Evolutionary conservation across 371 early-diverging fungal species (phyloP).

Genomic region (Rhizopus arrhizus): DNA sequence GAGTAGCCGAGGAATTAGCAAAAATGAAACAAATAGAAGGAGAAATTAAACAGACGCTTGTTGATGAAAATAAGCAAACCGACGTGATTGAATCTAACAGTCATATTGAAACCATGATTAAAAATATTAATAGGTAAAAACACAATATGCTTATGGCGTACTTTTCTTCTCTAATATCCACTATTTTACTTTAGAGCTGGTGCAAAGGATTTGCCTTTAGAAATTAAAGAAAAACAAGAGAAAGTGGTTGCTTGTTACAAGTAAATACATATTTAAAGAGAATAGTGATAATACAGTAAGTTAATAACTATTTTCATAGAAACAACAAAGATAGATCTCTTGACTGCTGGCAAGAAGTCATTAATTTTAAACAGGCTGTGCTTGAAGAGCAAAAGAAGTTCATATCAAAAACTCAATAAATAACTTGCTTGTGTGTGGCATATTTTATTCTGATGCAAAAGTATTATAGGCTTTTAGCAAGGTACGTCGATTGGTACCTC

Average conservation of each 20-base stretch:
- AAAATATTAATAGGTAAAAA: slow-evolving; percentile 22
- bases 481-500: slow-evolving; percentile 58
- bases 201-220: slow-evolving; percentile 23
- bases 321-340: slow-evolving; percentile 26
- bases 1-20: slow-evolving; percentile 29
- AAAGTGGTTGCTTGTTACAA: slow-evolving; percentile 28
- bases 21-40: slow-evolving; percentile 20
- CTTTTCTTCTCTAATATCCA: neutral
- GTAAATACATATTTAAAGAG: slow-evolving; percentile 7
- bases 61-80: slow-evolving; percentile 5
- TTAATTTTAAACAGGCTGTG: slow-evolving; percentile 27
- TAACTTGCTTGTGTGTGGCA: neutral
- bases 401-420: slow-evolving; percentile 4
- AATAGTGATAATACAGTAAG: neutral
- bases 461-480: slow-evolving; percentile 65
- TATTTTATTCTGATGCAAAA: neutral
- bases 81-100: slow-evolving; percentile 3
- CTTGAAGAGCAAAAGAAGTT: slow-evolving; percentile 33
- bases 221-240: slow-evolving; percentile 24
- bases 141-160: too few species aligned
- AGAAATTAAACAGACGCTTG: slow-evolving; percentile 15
- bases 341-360: slow-evolving; percentile 30
- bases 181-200: slow-evolving; percentile 7
- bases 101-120: slow-evolving; percentile 22
- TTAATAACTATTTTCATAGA: slow-evolving; percentile 5